These are phyloP conservation scores for Dendrostoma leiphaemia DNA, from an alignment of 2,329 filamentous ascomycete species.

Conservation along the genomic window DNA sequence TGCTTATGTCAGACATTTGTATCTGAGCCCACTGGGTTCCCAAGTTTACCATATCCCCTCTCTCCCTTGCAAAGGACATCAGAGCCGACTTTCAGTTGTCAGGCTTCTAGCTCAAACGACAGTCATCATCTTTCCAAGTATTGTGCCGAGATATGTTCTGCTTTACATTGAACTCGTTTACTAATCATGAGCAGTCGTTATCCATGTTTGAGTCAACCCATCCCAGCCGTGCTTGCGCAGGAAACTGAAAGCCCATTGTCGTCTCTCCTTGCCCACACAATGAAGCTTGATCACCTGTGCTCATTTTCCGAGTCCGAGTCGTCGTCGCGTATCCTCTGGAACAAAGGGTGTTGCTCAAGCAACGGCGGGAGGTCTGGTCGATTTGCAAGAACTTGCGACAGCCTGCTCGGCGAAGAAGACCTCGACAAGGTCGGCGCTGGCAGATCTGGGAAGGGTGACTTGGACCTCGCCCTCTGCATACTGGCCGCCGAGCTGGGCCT, in stretches of 20 bases:
- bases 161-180: too few relatives aligned
- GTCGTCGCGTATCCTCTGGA: not conserved
- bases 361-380: conserved; percentile 8
- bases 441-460: conserved; percentile 4
- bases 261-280: not conserved
- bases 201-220: too few relatives aligned
- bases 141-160: too few relatives aligned
- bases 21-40: too few relatives aligned
- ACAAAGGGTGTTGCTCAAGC: conserved; percentile 11
- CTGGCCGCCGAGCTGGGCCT: conserved; percentile 14
- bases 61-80: too few relatives aligned
- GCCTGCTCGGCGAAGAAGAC: conserved; percentile 12
- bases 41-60: too few relatives aligned
- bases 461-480: not conserved
- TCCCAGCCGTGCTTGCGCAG: too few relatives aligned
- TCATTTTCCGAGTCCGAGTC: conserved; percentile 2
- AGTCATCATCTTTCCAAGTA: too few relatives aligned
- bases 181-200: too few relatives aligned
- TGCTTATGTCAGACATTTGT: not conserved
- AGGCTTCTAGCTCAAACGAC: too few relatives aligned
- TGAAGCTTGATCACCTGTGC: not conserved
- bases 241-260: too few relatives aligned
- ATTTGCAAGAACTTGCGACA: not conserved
- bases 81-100: too few relatives aligned
- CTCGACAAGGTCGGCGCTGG: conserved; percentile 6